Conservation (phyloP, 805 yeast species). For the Barnettozyma pratensis region DNA sequence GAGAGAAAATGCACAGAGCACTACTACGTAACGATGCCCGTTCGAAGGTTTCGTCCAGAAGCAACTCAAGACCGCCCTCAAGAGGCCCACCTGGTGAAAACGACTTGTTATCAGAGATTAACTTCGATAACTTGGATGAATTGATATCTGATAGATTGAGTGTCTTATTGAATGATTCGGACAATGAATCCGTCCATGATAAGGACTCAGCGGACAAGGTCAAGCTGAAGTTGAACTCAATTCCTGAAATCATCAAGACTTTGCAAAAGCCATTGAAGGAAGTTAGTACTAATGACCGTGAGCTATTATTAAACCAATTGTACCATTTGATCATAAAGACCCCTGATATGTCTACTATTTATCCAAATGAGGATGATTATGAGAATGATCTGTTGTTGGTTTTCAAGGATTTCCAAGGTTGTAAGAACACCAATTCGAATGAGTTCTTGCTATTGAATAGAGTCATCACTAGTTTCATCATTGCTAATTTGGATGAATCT, state of each 20-base stretch:
- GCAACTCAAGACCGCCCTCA: conserved; percentile 12
- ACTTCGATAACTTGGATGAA: conserved; percentile 24
- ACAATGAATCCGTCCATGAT: conserved; percentile 5
- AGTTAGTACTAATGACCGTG: conserved; percentile 21
- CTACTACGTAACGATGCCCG: neutral
- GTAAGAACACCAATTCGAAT: conserved; percentile 12
- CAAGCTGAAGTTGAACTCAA: conserved; percentile 18
- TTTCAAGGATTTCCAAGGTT: conserved; percentile 15
- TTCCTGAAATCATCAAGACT: conserved; percentile 17
- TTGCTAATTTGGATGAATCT: conserved; percentile 22
- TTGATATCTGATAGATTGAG: conserved; percentile 20
- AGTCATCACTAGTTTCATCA: conserved; percentile 19
- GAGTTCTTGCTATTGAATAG: conserved; percentile 13
- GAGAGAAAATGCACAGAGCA: conserved; percentile 1
- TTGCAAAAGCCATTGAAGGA: conserved; percentile 18
- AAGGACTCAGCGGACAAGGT: conserved; percentile 9
- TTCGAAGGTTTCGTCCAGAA: conserved; percentile 2
- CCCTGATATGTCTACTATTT: conserved; percentile 11
- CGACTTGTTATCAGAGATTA: conserved; percentile 19
- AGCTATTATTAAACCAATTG: conserved; percentile 22
- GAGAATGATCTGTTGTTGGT: conserved; percentile 15
- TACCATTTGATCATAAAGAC: conserved; percentile 19
- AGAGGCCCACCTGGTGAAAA: conserved; percentile 15
- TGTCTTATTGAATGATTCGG: conserved; percentile 10
- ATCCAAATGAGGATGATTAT: conserved; percentile 13